Percentiles rank a stretch among this genome's conserved stretches.
phyloP scores from a whole-genome alignment of 1,284 basidiomycete genomes.

The Ceratobasidium sp. region DNA sequence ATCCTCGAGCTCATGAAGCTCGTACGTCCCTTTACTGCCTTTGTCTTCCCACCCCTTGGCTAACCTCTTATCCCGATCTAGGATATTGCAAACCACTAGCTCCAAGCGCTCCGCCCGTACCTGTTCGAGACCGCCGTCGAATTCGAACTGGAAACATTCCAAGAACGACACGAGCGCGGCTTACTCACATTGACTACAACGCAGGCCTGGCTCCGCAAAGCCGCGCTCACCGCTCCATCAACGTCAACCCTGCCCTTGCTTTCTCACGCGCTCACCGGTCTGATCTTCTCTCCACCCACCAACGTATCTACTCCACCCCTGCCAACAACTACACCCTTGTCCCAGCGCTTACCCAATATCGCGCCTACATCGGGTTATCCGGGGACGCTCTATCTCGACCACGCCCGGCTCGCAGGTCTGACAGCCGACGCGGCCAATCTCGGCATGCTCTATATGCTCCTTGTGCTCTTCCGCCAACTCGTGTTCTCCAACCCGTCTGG shows the following conservation, averaged over 20 bases:
- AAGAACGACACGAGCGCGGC: conserved; percentile 66
- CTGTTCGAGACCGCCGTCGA: conserved; percentile 83
- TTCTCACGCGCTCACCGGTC: conserved; percentile 38
- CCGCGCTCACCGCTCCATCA: conserved; percentile 52
- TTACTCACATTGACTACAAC: conserved; percentile 68
- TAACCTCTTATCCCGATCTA: conserved; percentile 54
- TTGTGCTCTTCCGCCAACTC: conserved; percentile 83
- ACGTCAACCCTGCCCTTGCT: conserved; percentile 58
- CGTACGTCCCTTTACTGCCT: conserved; percentile 63
- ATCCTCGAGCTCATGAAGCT: conserved; percentile 96
- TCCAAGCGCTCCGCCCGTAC: conserved; percentile 87
- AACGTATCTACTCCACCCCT: conserved; percentile 53
- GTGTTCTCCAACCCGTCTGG: conserved; percentile 63
- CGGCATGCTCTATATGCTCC: conserved; percentile 81
- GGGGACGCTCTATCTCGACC: conserved; percentile 89
- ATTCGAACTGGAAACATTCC: conserved; percentile 85
- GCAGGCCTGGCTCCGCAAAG: conserved; percentile 71
- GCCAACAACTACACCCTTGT: conserved; percentile 55
- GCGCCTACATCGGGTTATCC: conserved; percentile 66
- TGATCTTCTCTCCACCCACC: conserved; percentile 56
- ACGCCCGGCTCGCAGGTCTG: conserved; percentile 76
- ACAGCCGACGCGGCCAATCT: conserved; percentile 82
- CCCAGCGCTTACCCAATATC: conserved; percentile 54
- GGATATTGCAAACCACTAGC: conserved; percentile 96
- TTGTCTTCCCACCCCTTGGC: conserved; percentile 44